Base-by-base conservation (phyloP, 371 early-diverging fungal genomes). In the Mortierella sp. region DNA sequence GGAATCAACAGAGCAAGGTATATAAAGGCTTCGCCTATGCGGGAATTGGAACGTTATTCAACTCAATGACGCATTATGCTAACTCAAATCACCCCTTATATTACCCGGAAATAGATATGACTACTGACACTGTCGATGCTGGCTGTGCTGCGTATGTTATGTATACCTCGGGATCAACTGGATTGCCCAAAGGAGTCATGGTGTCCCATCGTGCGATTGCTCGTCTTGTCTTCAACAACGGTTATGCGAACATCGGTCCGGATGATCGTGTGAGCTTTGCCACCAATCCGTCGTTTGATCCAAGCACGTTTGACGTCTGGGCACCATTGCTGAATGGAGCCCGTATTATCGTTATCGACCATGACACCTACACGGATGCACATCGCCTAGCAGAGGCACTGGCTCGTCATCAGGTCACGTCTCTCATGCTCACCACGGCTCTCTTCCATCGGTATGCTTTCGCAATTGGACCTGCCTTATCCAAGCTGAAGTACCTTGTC, bases 131-230 rank as follows among this genome's bases (percentile, higher is more conserved):
- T 1, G 66, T 72, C 31, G n/a, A n/a, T n/a, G n/a, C n/a, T n/a
- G n/a, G n/a, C n/a, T n/a, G n/a, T n/a, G n/a, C n/a, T n/a, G n/a
- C n/a, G n/a, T 68, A 68, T 42, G 58, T 82, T 49, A 60, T 81
- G 12, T 85, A 78, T 69, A 86, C 85, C 14, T 83, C 82, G 0
- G 86, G 86, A 5, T 79, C 83, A 2, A 87, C 84, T 3, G 86
- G 85, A 8, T 60, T 58, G 23, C 84, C 86, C 24, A 86, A 86
- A 56, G 86, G 83, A 23, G 82, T 82, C n/a, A 63, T 81, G 42
- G 50, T 80, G 12, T 31, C 55, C 32, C 50, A 56, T 15, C 21
- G 34, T 23, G 50, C 31, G 1, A 28, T 57, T 21, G 48, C 28
- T 57, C 50, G 50, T 17, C 19, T 50, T 17, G 41, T 50, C 11